Evolutionary conservation across 192 early-diverging fungal species (phyloP).

Genomic region (Rhizoclosmatium sp.): DNA sequence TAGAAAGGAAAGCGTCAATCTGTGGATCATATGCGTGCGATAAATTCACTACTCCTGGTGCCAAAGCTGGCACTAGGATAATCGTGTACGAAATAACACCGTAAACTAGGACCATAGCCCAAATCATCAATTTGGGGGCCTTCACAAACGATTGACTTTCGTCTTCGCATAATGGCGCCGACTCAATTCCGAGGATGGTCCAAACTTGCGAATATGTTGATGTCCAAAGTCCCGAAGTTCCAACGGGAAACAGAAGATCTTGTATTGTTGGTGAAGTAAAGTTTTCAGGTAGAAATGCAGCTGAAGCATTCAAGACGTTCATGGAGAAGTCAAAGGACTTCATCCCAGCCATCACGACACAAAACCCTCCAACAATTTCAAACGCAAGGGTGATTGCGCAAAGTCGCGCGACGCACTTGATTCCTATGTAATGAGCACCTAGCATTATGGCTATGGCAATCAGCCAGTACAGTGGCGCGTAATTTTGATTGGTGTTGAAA

Average conservation of each 20-base stretch:
- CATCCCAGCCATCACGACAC: background rate
- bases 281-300: background rate
- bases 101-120: background rate
- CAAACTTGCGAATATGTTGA: background rate
- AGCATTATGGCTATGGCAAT: background rate
- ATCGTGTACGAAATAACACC: background rate
- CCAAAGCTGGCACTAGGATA: background rate
- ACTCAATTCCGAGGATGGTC: background rate
- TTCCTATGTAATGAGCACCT: background rate
- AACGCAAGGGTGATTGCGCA: background rate
- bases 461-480: background rate
- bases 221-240: background rate
- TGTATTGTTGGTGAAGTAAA: background rate
- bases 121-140: conserved; percentile 1
- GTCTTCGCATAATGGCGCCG: background rate
- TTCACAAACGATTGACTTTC: background rate
- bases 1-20: conserved; percentile 1
- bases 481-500: background rate
- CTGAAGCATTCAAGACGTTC: background rate
- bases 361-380: background rate
- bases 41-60: background rate
- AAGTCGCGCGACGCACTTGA: background rate
- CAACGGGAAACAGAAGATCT: background rate
- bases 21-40: background rate
- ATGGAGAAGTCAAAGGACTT: background rate